Evolutionary conservation across 208 protist species (phyloP).

Genomic region (Polymyxa betae): DNA sequence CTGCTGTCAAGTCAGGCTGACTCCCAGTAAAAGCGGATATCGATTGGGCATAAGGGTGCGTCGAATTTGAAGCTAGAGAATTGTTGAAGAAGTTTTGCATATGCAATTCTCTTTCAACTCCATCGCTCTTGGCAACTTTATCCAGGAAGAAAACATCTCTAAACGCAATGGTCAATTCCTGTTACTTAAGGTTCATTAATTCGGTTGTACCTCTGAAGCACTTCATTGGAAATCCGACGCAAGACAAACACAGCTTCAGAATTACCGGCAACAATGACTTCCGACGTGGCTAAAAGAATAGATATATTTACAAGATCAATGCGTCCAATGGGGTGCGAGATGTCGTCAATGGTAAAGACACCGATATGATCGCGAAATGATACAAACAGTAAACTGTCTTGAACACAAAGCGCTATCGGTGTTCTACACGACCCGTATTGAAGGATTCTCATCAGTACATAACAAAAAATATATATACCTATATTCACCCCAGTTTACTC

Average conservation of each 20-base stretch:
- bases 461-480: neutral
- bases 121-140: no score
- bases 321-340: slow-evolving; percentile 21
- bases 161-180: no score
- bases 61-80: no score
- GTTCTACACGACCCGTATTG: neutral
- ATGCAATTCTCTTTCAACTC: no score
- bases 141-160: no score
- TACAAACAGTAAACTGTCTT: neutral
- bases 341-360: neutral
- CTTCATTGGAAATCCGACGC: no score
- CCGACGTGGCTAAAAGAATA: neutral
- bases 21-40: no score
- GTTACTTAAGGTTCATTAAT: no score
- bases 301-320: neutral
- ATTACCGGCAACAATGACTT: slow-evolving; percentile 1
- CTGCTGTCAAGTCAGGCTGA: no score
- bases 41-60: no score
- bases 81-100: no score
- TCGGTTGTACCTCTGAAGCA: no score
- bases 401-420: neutral
- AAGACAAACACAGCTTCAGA: neutral
- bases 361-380: slow-evolving; percentile 21
- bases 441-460: neutral
- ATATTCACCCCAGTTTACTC: slow-evolving; percentile 7